Base-by-base conservation (phyloP, 2,329 filamentous ascomycete genomes). In the Phialemonium atrogriseum region DNA sequence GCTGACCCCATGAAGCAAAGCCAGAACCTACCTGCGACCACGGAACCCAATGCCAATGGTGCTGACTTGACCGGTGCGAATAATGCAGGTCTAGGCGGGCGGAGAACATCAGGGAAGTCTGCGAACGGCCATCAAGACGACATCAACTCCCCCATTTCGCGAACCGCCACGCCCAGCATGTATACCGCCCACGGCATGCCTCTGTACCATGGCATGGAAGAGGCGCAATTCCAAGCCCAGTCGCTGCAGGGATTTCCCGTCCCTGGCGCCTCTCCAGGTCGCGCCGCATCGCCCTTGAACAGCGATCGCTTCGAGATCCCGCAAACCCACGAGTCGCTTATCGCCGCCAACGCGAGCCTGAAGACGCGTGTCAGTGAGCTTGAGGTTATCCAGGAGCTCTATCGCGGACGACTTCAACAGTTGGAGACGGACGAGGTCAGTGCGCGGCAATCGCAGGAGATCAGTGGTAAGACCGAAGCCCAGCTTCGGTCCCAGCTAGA, bases 321-420 rank as follows among this genome's bases (percentile, higher is more conserved):
- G 1, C 81, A 86, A 50, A 81, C 80, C 4, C 86, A 85, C 54
- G 84, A 94, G 50, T 79, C 84, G 38, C 71, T 94, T 15, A 66
- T 86, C 32, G 80, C 81, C 2, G 75, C 80, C 39, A 94, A 94
- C 55, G 84, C 84, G 5, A 81, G 79, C 30, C 68, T 96, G n/a
- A 94, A 93, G 62, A 98, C 91, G 1, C 80, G 91, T 24, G 89
- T 98, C 20, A 91, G 81, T 46, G 91, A 98, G 56, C 71, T 98
- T 15, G 91, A 98, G 54, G 74, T 98, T 32, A 95, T 98, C 64
- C 95, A 88, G 48, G 82, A 84, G 50, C 66, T 88, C 26, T 87
- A 86, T 55, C 70, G 80, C 30, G 80, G 80, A 22, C 74, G 81
- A 9, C 77, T 95, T 24, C 57, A 77, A 52, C 70, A 85, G 53